Percentiles rank a stretch among this genome's conserved stretches.
These are phyloP conservation scores for Powellomyces hirtus DNA, from an alignment of 192 early-diverging fungal genomes.

Conservation along the genomic window DNA sequence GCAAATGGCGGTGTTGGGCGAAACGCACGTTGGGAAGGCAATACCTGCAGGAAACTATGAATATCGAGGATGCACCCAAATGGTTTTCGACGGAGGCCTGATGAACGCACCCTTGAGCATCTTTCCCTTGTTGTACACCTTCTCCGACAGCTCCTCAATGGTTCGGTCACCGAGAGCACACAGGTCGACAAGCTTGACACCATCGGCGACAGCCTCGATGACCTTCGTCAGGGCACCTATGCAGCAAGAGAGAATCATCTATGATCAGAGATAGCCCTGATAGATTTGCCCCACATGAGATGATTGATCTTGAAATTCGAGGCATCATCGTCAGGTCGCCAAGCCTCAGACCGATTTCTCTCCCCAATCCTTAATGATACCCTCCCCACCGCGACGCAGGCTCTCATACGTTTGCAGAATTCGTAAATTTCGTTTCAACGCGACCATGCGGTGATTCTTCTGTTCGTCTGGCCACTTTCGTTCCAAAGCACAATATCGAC, in stretches of 20 bases:
- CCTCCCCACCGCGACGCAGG: no score
- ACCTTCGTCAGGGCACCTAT: conserved; percentile 69
- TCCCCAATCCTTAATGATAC: no score
- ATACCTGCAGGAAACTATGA: conserved; percentile 53
- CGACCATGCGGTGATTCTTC: no score
- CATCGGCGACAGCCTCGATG: conserved; percentile 67
- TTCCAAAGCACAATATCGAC: no score
- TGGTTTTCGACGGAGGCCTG: not conserved
- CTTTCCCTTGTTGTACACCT: conserved; percentile 79
- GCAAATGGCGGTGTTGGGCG: conserved; percentile 81
- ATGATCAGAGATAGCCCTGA: no score
- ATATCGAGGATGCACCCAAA: not conserved
- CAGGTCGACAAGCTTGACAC: conserved; percentile 81
- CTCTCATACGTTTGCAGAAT: no score
- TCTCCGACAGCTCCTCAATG: conserved; percentile 74
- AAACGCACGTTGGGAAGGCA: conserved; percentile 90
- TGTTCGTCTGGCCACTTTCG: no score
- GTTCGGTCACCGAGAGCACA: conserved; percentile 84
- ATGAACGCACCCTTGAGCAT: conserved; percentile 61
- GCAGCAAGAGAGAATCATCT: not conserved
- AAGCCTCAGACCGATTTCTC: no score
- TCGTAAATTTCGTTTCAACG: no score
- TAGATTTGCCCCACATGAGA: no score
- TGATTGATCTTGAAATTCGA: no score
- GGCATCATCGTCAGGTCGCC: no score